These are phyloP conservation scores for Lupinus albus DNA, from an alignment of 306 rosid species.

Conservation along the genomic window DNA sequence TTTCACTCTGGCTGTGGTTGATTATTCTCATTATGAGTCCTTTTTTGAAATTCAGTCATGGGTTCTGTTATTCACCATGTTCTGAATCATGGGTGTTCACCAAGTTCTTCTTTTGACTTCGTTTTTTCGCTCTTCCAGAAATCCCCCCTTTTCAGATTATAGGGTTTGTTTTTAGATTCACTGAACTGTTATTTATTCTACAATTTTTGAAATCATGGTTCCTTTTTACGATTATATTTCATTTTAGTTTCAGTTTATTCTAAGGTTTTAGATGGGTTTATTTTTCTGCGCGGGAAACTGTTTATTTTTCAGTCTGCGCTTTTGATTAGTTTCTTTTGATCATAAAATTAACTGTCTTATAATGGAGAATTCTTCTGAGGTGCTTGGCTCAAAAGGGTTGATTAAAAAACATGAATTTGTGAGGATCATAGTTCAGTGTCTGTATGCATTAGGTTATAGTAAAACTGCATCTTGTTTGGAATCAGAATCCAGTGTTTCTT, in stretches of 20 bases:
- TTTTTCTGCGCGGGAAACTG: no score
- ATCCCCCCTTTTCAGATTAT: no score
- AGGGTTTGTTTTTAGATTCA: no score
- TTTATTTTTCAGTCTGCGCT: no score
- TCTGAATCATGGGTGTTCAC: neutral
- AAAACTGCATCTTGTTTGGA: constrained; percentile 73
- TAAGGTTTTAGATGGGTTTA: no score
- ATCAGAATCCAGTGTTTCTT: constrained; percentile 70
- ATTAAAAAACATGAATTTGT: constrained; percentile 70
- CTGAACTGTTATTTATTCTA: no score
- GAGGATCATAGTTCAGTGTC: constrained; percentile 70
- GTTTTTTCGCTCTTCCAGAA: no score
- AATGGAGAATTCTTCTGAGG: constrained; percentile 54
- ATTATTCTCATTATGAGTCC: neutral
- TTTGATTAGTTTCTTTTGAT: no score
- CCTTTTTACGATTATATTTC: no score
- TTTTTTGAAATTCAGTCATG: neutral
- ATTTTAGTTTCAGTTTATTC: no score
- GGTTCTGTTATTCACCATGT: neutral
- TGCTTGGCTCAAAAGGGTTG: constrained; percentile 67
- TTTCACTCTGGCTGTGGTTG: neutral
- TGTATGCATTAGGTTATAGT: constrained; percentile 65
- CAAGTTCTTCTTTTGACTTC: neutral
- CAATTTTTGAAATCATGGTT: no score
- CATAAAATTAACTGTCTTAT: neutral